A percentile compares a stretch with the other conserved stretches of the same genome.
These are phyloP conservation scores for Hypoxylon lenormandii DNA, from an alignment of 495 filamentous ascomycete genomes.

Conservation along the genomic window DNA sequence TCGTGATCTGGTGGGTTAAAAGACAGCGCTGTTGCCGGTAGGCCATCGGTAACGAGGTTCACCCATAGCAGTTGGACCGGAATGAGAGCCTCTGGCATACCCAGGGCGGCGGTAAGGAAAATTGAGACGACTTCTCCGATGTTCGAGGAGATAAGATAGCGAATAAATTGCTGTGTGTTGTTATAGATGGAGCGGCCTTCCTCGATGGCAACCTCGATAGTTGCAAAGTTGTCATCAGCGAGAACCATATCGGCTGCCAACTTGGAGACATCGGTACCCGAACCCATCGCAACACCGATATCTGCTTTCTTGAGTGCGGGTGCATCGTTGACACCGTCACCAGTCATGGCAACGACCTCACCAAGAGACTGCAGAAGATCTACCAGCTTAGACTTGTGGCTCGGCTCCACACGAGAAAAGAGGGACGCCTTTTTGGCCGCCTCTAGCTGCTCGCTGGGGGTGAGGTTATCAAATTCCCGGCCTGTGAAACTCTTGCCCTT, in stretches of 20 bases:
- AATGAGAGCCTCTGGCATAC: slow-evolving; percentile 97
- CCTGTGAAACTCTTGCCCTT: slow-evolving; percentile 94
- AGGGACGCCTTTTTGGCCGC: slow-evolving; percentile 87
- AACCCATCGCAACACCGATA: slow-evolving; percentile 99
- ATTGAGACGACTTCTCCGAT: slow-evolving; percentile 99
- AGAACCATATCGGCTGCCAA: slow-evolving; percentile 98
- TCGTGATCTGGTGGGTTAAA: slow-evolving; percentile 98
- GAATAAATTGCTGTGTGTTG: slow-evolving; percentile 99
- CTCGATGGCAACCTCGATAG: slow-evolving; percentile 94
- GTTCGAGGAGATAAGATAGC: slow-evolving; percentile 98
- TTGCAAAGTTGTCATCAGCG: slow-evolving; percentile 98
- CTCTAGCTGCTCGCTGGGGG: slow-evolving; percentile 78
- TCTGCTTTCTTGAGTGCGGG: slow-evolving; percentile 98
- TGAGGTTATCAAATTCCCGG: slow-evolving; percentile 89
- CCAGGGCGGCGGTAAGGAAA: slow-evolving; percentile 94
- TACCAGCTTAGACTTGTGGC: slow-evolving; percentile 94
- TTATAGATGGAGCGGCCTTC: slow-evolving; percentile 99
- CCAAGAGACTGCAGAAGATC: slow-evolving; percentile 93
- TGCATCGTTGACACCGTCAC: slow-evolving; percentile 98
- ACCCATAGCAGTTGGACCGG: slow-evolving; percentile 99
- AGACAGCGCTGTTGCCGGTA: slow-evolving; percentile 93
- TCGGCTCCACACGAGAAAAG: slow-evolving; percentile 96
- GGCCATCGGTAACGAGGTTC: slow-evolving; percentile 96
- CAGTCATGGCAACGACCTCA: slow-evolving; percentile 99
- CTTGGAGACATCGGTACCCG: slow-evolving; percentile 96